Evolutionary conservation across 2,329 filamentous ascomycete genomes (phyloP).

Genomic region (Fusarium lateritium): DNA sequence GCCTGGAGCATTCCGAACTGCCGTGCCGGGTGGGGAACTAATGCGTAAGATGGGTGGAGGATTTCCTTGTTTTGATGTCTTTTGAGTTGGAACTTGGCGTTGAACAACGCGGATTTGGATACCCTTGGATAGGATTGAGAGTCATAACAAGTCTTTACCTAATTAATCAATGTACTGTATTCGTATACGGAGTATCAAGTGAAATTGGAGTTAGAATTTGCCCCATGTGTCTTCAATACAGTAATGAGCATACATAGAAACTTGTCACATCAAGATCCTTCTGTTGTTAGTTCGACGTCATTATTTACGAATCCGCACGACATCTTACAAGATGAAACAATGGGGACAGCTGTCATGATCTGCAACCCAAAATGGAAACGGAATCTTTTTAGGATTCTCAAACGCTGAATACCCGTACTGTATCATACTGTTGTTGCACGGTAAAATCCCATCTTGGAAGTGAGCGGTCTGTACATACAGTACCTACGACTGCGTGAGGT

Average conservation of each 20-base stretch:
- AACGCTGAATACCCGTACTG: constrained; percentile 2
- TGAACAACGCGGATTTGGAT: constrained; percentile 22
- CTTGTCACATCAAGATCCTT: not conserved
- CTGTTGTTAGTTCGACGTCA: constrained; percentile 29
- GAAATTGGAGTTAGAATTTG: not conserved
- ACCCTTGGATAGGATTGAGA: constrained; percentile 19
- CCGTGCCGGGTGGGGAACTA: constrained; percentile 27
- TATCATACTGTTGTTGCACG: not conserved
- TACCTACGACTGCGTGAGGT: not conserved
- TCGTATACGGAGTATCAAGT: not conserved
- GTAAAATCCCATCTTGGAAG: not conserved
- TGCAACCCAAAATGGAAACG: constrained; percentile 16
- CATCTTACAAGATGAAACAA: constrained; percentile 32
- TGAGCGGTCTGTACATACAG: not conserved
- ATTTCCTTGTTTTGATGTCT: constrained; percentile 40
- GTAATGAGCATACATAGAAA: constrained; percentile 8
- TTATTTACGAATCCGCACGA: constrained; percentile 20
- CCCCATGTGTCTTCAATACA: not conserved
- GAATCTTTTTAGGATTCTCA: constrained; percentile 12
- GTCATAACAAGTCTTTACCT: constrained; percentile 9
- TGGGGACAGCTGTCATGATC: constrained; percentile 35
- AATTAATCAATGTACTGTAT: constrained; percentile 24
- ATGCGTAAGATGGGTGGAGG: constrained; percentile 18
- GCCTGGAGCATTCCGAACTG: constrained; percentile 29
- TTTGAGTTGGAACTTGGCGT: constrained; percentile 25